Evolutionary conservation across 2,329 filamentous ascomycete genomes (phyloP), one percentile per base, ranked within the genome.

Genomic region (Fusarium vanettenii): DNA sequence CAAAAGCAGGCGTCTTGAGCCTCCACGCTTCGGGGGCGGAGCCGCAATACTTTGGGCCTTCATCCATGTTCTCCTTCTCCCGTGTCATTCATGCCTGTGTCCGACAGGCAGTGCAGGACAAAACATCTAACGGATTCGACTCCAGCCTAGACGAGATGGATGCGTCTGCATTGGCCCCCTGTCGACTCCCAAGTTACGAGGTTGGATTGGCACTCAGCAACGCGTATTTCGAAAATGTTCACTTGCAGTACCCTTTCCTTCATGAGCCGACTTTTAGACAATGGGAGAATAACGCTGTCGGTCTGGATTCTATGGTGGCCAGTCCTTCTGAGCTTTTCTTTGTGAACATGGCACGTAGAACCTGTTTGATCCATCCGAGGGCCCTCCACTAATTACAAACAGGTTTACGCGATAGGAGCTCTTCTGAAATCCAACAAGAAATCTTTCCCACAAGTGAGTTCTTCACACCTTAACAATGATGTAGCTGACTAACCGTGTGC

Each of bases 61-160:
- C 79, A 6, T 81, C 79, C 1, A 70, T 72, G 11, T 79, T 80
- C 64, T 74, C 79, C 4, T 80, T 81, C 31, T 76, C 79, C 11
- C 72, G 72, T 18, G 37, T 80, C 18, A 73, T 80, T 7, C 45
- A 70, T 45, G 25, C 60, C 1, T 71, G 52, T 11, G 20, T 68
- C 6, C 25, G 48, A 10, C 50, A 55, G 8, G 6, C 18, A 4
- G 27, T 39, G 3, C 57, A 57, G 9, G 27, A 25, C 13, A 29
- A 33, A 9, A 33, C 66, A 4, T 52, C 9, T 1, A 55, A 55
- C 3, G 50, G 13, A 2, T 55, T 55, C 2, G 39, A 39, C 11
- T 16, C 33, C 3, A 8, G 7, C 35, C 22, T 29, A 4, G 29
- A 29, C 7, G 31, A 57, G 8, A n/a, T 55, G 20, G 5, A 22